phyloP scores from a whole-genome alignment of 2,329 filamentous ascomycete species.

The Rachicladosporium sp. region DNA sequence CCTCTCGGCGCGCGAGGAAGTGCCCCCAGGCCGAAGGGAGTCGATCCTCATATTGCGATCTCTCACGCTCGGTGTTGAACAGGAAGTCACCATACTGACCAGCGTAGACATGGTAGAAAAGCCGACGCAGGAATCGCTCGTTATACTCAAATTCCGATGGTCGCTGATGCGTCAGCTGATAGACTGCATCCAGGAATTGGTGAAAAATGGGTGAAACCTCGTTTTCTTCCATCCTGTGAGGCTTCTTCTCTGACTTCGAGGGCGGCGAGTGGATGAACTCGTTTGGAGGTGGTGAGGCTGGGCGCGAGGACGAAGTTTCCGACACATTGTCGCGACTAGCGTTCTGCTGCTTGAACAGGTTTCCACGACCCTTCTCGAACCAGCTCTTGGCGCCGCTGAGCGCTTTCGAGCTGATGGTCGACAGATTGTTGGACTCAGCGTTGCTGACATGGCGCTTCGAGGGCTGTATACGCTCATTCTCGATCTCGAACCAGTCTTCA shows the following conservation, averaged over 20 bases:
- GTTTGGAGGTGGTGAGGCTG: constrained; percentile 25
- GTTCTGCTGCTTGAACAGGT: constrained; percentile 31
- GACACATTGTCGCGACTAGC: constrained; percentile 55
- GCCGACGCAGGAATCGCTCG: constrained; percentile 75
- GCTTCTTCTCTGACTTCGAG: constrained; percentile 39
- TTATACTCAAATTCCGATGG: constrained; percentile 92
- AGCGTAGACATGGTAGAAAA: constrained; percentile 88
- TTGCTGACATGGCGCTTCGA: constrained; percentile 31
- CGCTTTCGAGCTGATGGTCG: constrained; percentile 52
- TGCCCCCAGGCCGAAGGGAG: constrained; percentile 93
- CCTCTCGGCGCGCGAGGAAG: constrained; percentile 65
- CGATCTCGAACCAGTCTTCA: constrained; percentile 86
- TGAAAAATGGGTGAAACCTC: constrained; percentile 96
- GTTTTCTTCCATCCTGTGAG: constrained; percentile 62
- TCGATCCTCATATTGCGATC: constrained; percentile 51
- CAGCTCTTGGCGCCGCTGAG: constrained; percentile 70
- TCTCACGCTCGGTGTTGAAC: constrained; percentile 87
- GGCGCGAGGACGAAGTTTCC: constrained; percentile 39
- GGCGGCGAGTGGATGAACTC: constrained; percentile 36
- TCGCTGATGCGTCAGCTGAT: constrained; percentile 75
- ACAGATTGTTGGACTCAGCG: constrained; percentile 25
- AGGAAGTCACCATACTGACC: constrained; percentile 96
- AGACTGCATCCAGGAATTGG: constrained; percentile 90
- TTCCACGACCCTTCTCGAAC: constrained; percentile 56
- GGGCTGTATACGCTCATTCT: constrained; percentile 61